phyloP scores from a whole-genome alignment of 805 yeast genomes.

The Schizosaccharomyces octosporus region DNA sequence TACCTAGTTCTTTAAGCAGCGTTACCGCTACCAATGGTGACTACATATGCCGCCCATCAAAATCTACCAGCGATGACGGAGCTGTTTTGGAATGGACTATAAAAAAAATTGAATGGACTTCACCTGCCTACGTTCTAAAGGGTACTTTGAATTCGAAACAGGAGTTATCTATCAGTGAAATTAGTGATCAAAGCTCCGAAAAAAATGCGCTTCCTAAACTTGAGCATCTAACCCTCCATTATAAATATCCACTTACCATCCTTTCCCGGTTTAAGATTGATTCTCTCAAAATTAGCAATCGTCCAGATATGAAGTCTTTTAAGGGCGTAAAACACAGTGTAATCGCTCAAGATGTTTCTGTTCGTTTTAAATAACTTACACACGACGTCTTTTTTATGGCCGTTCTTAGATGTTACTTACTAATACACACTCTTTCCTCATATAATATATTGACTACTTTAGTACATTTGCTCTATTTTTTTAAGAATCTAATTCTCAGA shows the following conservation, averaged over 20 bases:
- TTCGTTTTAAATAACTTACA: conserved; percentile 14
- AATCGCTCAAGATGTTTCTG: conserved; percentile 31
- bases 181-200: too few species aligned
- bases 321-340: conserved; percentile 78
- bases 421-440: too few species aligned
- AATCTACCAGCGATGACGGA: not conserved
- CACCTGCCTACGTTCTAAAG: not conserved
- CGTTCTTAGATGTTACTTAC: too few species aligned
- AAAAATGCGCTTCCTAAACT: not conserved
- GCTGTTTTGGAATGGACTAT: not conserved
- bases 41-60: not conserved
- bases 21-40: not conserved
- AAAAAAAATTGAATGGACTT: not conserved
- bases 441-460: too few species aligned
- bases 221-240: not conserved
- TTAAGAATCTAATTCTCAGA: too few species aligned
- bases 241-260: not conserved
- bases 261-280: conserved; percentile 37
- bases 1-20: not conserved
- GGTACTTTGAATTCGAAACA: not conserved
- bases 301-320: conserved; percentile 49
- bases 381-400: too few species aligned
- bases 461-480: too few species aligned
- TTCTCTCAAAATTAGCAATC: conserved; percentile 30
- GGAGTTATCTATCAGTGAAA: not conserved